A percentile compares a stretch with the other conserved stretches of the same genome.
Evolutionary conservation across 768 basidiomycete species (phyloP).

Genomic region (Phlegmacium glaucopus): DNA sequence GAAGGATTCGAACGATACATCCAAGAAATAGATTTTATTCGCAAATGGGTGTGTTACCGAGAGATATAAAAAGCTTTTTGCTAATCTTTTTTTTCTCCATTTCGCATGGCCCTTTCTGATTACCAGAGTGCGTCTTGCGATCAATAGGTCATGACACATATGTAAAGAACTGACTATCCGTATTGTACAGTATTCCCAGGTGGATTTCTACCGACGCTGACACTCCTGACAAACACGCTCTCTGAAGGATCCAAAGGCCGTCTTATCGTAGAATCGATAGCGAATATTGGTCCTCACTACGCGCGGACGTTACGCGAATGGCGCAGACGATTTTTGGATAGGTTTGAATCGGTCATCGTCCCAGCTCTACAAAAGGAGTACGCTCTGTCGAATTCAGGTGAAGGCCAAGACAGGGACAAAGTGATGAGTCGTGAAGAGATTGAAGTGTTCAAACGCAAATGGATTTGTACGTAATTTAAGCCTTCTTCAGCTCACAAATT

Average conservation of each 20-base stretch:
- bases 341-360: conserved; percentile 56
- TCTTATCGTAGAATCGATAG: conserved; percentile 61
- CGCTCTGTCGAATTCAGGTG: conserved; percentile 45
- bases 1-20: conserved; percentile 54
- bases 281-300: conserved; percentile 75
- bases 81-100: too few relatives aligned
- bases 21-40: conserved; percentile 68
- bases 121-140: too few relatives aligned
- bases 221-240: conserved; percentile 47
- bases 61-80: too few relatives aligned
- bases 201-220: conserved; percentile 63
- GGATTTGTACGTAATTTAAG: conserved; percentile 55
- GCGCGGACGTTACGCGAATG: conserved; percentile 80
- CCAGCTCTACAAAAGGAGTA: conserved; percentile 60
- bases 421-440: conserved; percentile 46
- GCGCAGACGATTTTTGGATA: conserved; percentile 54
- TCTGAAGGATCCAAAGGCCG: conserved; percentile 45
- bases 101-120: too few relatives aligned
- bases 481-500: too few relatives aligned
- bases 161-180: neutral
- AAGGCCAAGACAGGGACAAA: conserved; percentile 6
- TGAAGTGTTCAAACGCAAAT: conserved; percentile 73
- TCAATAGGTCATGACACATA: too few relatives aligned
- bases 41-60: conserved; percentile 61
- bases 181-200: conserved; percentile 58